phyloP scores from a whole-genome alignment of 805 yeast genomes.

The Starmerella vaccinii region DNA sequence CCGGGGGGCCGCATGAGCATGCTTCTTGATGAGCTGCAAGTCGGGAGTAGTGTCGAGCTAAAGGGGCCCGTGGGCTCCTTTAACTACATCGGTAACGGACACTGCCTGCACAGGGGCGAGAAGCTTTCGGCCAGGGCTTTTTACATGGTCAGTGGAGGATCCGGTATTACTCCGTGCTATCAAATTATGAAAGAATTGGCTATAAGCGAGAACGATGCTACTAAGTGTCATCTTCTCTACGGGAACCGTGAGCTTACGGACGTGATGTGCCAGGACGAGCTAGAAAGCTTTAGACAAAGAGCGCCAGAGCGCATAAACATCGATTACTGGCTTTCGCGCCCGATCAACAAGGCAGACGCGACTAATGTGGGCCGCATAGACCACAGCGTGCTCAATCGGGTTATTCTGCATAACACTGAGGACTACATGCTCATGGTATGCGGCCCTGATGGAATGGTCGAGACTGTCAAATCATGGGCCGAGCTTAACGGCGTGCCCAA shows the following conservation, averaged over 20 bases:
- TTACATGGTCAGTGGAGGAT: slow-evolving; percentile 46
- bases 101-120: slow-evolving; percentile 6
- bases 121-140: slow-evolving; percentile 28
- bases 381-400: slow-evolving; percentile 1
- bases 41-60: slow-evolving; percentile 27
- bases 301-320: slow-evolving; percentile 31
- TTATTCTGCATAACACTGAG: neutral
- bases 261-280: slow-evolving; percentile 39
- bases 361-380: slow-evolving; percentile 15
- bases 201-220: slow-evolving; percentile 37
- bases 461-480: slow-evolving; percentile 13
- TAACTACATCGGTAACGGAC: slow-evolving; percentile 25
- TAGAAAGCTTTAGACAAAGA: slow-evolving; percentile 37
- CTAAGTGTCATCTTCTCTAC: slow-evolving; percentile 39
- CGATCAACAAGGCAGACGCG: slow-evolving; percentile 4
- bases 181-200: slow-evolving; percentile 42
- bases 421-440: slow-evolving; percentile 17
- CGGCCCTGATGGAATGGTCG: slow-evolving; percentile 20
- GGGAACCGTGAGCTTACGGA: slow-evolving; percentile 38
- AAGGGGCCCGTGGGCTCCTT: slow-evolving; percentile 32
- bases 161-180: slow-evolving; percentile 48
- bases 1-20: slow-evolving; percentile 33
- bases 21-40: slow-evolving; percentile 24
- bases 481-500: neutral
- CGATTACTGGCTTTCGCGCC: slow-evolving; percentile 31